These are phyloP conservation scores for Gynostemma pentaphyllum DNA, from an alignment of 306 rosid species.

Conservation along the genomic window DNA sequence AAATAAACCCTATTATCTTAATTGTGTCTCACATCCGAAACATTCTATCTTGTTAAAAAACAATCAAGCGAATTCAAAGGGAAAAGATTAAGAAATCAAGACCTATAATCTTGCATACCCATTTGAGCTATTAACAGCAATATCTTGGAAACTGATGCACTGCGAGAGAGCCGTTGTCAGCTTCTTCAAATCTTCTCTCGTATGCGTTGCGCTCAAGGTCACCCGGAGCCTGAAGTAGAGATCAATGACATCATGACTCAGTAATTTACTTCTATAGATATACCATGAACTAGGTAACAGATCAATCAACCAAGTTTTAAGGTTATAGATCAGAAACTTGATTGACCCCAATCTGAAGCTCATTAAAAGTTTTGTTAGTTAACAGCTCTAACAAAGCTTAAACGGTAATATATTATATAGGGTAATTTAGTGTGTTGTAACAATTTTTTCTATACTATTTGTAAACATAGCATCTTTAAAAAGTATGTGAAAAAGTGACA, in stretches of 20 bases:
- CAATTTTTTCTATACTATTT: too few relatives aligned
- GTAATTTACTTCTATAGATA: background rate
- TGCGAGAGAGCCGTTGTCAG: slow-evolving; percentile 50
- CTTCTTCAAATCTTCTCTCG: slow-evolving; percentile 59
- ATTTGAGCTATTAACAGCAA: slow-evolving; percentile 25
- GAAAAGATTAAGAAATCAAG: background rate
- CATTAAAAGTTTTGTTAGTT: background rate
- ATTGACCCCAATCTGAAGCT: background rate
- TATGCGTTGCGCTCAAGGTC: slow-evolving; percentile 68
- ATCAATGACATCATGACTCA: background rate
- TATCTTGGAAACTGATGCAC: slow-evolving; percentile 58
- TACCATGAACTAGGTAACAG: background rate
- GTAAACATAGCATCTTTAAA: too few relatives aligned
- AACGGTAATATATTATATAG: too few relatives aligned
- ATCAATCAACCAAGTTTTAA: background rate
- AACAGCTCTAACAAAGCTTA: too few relatives aligned
- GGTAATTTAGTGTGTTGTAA: too few relatives aligned
- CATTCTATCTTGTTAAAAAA: background rate
- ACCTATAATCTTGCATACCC: slow-evolving; percentile 50
- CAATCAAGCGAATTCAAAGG: background rate
- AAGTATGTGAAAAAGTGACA: too few relatives aligned
- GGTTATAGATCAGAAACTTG: background rate
- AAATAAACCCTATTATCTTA: too few relatives aligned
- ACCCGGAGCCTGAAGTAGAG: slow-evolving; percentile 50
- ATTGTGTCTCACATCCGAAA: too few relatives aligned